Conservation (phyloP, 495 filamentous ascomycete genomes). For the Bryoglossum gracile region DNA sequence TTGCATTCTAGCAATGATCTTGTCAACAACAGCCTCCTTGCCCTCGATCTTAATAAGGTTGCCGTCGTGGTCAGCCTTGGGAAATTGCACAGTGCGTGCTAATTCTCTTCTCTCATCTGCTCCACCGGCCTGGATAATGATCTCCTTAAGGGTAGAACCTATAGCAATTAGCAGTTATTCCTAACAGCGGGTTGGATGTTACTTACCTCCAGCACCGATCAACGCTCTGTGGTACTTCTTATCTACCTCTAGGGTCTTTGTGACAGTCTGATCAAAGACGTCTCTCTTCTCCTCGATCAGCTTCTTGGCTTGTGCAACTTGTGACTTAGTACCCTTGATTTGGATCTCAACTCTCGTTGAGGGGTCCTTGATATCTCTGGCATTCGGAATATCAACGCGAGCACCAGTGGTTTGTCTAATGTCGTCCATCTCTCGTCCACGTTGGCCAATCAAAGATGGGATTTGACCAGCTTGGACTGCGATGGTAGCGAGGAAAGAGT, state of each 20-base stretch:
- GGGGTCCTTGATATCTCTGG: conserved; percentile 39
- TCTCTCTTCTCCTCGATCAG: conserved; percentile 74
- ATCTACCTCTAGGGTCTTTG: conserved; percentile 77
- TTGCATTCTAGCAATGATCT: conserved; percentile 76
- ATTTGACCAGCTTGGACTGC: conserved; percentile 82
- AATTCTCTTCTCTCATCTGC: conserved; percentile 73
- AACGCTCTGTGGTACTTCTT: conserved; percentile 85
- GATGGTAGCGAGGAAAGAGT: conserved; percentile 68
- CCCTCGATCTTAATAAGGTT: conserved; percentile 83
- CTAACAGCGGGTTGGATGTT: background rate
- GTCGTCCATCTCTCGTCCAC: conserved; percentile 83
- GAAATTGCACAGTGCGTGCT: conserved; percentile 86
- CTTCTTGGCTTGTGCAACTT: conserved; percentile 85
- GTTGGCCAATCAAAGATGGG: conserved; percentile 81
- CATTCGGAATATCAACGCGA: conserved; percentile 77
- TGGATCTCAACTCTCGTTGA: conserved; percentile 72
- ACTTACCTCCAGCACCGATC: conserved; percentile 82
- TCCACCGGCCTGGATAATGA: conserved; percentile 82
- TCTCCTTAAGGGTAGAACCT: conserved; percentile 82
- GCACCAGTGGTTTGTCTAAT: conserved; percentile 75
- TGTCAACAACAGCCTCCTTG: conserved; percentile 72
- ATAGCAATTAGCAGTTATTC: conserved; percentile 33
- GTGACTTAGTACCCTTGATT: conserved; percentile 81
- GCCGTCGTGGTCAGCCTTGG: conserved; percentile 69
- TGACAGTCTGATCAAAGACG: conserved; percentile 79